A percentile compares a stretch with the other conserved stretches of the same genome.
Conservation (phyloP, 306 rosid species). For the Quillaja saponaria region DNA sequence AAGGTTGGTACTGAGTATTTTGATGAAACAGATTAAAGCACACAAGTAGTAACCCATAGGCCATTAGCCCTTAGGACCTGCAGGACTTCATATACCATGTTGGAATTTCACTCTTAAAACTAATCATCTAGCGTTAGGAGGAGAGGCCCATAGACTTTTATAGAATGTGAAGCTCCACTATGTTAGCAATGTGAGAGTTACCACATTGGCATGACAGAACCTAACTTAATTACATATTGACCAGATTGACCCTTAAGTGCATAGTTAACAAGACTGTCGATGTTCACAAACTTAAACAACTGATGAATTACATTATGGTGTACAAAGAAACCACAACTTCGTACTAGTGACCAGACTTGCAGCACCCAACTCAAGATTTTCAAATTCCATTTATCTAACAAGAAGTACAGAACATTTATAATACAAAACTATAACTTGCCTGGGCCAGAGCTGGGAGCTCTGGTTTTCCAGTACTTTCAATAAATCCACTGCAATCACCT, state of each 20-base stretch:
- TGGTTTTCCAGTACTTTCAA: constrained; percentile 87
- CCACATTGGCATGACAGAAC: no score
- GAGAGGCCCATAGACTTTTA: no score
- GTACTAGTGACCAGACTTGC: no score
- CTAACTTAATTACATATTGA: no score
- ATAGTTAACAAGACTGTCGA: no score
- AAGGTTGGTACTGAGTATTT: constrained; percentile 11
- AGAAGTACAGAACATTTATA: constrained; percentile 7
- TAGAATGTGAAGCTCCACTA: no score
- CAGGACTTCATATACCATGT: neutral
- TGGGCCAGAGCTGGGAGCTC: constrained; percentile 93
- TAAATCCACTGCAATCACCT: constrained; percentile 93
- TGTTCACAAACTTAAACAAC: no score
- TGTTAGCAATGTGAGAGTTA: no score
- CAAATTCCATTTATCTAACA: constrained; percentile 4
- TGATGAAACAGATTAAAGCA: neutral
- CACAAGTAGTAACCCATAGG: constrained; percentile 5
- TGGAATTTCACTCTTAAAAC: neutral
- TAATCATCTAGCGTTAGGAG: no score
- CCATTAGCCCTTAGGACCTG: neutral
- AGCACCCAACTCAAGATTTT: constrained; percentile 2
- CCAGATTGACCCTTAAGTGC: no score
- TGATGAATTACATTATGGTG: no score
- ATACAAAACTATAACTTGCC: constrained; percentile 40
- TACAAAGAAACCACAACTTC: no score